These are phyloP conservation scores for Escovopsis weberi DNA, from an alignment of 2,329 filamentous ascomycete genomes.

Conservation along the genomic window DNA sequence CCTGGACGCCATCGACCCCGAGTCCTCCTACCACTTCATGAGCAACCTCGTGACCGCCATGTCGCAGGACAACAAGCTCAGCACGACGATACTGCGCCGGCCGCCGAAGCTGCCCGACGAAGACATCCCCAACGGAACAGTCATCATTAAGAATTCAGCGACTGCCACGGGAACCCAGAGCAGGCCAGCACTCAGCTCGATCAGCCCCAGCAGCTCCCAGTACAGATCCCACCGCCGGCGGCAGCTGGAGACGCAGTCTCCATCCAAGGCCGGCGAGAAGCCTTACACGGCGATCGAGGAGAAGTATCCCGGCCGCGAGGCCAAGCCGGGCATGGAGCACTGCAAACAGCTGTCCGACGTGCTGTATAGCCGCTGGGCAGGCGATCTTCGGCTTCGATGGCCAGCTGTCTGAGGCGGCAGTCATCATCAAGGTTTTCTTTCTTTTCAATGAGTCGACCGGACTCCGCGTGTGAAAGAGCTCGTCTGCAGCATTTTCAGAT, in stretches of 20 bases:
- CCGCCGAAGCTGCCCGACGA: constrained; percentile 24
- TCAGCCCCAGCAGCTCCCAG: constrained; percentile 79
- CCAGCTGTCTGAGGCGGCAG: constrained; percentile 20
- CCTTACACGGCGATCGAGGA: constrained; percentile 35
- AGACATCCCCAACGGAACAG: constrained; percentile 38
- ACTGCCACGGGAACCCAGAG: constrained; percentile 14
- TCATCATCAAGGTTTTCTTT: not conserved
- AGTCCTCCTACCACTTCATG: constrained; percentile 77
- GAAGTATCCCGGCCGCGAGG: constrained; percentile 39
- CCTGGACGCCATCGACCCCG: constrained; percentile 76
- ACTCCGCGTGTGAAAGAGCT: not conserved
- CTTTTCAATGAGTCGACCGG: constrained; percentile 3
- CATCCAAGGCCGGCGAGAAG: constrained; percentile 29
- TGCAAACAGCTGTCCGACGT: constrained; percentile 80
- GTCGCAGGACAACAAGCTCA: constrained; percentile 53
- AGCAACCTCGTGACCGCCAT: constrained; percentile 63
- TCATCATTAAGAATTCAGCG: constrained; percentile 41
- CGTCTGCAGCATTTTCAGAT: too few species aligned
- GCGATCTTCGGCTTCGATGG: constrained; percentile 65
- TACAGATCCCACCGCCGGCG: constrained; percentile 63
- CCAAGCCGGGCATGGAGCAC: constrained; percentile 72
- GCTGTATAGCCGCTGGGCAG: constrained; percentile 79
- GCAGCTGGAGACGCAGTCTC: constrained; percentile 29
- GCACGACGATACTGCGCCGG: constrained; percentile 29
- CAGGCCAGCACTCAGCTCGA: constrained; percentile 65